A percentile compares a stretch with the other conserved stretches of the same genome.
Conservation (phyloP, 2,329 filamentous ascomycete species). For the Cladophialophora immunda region DNA sequence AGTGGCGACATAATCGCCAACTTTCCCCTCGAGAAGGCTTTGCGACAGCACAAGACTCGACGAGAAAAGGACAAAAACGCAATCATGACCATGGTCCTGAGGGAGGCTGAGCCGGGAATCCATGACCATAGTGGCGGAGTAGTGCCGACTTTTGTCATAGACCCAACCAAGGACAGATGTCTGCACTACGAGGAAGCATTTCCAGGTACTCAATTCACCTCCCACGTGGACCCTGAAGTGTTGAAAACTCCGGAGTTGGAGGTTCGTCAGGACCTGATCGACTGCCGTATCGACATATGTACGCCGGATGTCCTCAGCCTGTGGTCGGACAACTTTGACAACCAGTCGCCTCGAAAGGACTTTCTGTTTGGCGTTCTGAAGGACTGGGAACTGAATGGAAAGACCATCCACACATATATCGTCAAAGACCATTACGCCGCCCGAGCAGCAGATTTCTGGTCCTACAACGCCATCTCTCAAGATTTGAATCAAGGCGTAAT, state of each 20-base stretch:
- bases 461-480: slow-evolving; percentile 87
- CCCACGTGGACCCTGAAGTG: slow-evolving; percentile 81
- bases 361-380: slow-evolving; percentile 93
- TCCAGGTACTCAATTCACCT: slow-evolving; percentile 38
- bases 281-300: slow-evolving; percentile 96
- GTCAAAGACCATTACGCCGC: slow-evolving; percentile 84
- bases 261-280: slow-evolving; percentile 85
- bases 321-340: slow-evolving; percentile 98
- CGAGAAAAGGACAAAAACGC: slow-evolving; percentile 87
- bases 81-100: slow-evolving; percentile 95
- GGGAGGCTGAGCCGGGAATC: slow-evolving; percentile 77
- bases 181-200: slow-evolving; percentile 93
- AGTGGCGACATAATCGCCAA: slow-evolving; percentile 94
- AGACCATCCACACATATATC: slow-evolving; percentile 93
- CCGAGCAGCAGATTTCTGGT: slow-evolving; percentile 82
- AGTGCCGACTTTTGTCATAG: slow-evolving; percentile 85
- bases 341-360: slow-evolving; percentile 85
- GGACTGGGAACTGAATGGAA: slow-evolving; percentile 95
- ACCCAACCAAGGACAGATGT: slow-evolving; percentile 80
- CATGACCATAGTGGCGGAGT: slow-evolving; percentile 78
- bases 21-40: slow-evolving; percentile 78
- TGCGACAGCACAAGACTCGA: slow-evolving; percentile 81
- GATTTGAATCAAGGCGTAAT: slow-evolving; percentile 57
- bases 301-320: slow-evolving; percentile 93
- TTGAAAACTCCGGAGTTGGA: slow-evolving; percentile 80